Percentiles rank a stretch among this genome's conserved stretches.
These are phyloP conservation scores for Harrya chromipes DNA, from an alignment of 768 basidiomycete species.

Conservation along the genomic window DNA sequence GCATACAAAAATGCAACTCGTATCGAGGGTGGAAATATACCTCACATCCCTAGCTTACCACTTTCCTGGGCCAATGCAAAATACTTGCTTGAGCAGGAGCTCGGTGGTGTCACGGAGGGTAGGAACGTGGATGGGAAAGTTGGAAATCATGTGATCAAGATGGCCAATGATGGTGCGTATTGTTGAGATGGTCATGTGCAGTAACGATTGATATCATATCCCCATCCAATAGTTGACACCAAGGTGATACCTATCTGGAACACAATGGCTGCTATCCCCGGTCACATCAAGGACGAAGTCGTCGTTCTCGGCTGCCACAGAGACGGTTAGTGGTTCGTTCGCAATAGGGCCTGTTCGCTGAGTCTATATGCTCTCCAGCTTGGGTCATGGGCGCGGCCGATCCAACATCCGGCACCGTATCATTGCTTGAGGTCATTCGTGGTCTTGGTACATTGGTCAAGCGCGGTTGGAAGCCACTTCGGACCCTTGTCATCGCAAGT, in stretches of 20 bases:
- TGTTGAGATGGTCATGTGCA: background rate
- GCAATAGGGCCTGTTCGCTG: background rate
- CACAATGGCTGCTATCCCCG: conserved; percentile 78
- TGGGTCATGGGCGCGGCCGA: conserved; percentile 51
- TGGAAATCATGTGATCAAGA: conserved; percentile 46
- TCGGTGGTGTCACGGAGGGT: conserved; percentile 39
- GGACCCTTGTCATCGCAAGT: conserved; percentile 69
- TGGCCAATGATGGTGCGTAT: conserved; percentile 52
- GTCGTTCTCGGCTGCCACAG: conserved; percentile 85
- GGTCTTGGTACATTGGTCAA: conserved; percentile 48
- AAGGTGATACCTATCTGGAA: conserved; percentile 92
- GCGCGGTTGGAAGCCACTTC: conserved; percentile 60
- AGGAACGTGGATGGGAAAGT: conserved; percentile 44
- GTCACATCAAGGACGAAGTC: conserved; percentile 77
- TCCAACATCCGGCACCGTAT: conserved; percentile 54
- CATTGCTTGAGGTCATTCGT: conserved; percentile 52
- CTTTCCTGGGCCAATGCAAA: conserved; percentile 84
- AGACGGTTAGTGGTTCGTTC: conserved; percentile 53
- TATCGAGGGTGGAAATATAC: conserved; percentile 55
- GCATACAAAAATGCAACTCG: conserved; percentile 81
- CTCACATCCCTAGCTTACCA: conserved; percentile 78
- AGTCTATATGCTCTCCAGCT: conserved; percentile 16
- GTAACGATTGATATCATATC: background rate
- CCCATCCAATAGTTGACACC: conserved; percentile 56
- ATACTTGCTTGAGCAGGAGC: conserved; percentile 56